Percentiles rank a stretch among this genome's conserved stretches.
Conservation (phyloP, 768 basidiomycete species). For the Boletus bicolor region DNA sequence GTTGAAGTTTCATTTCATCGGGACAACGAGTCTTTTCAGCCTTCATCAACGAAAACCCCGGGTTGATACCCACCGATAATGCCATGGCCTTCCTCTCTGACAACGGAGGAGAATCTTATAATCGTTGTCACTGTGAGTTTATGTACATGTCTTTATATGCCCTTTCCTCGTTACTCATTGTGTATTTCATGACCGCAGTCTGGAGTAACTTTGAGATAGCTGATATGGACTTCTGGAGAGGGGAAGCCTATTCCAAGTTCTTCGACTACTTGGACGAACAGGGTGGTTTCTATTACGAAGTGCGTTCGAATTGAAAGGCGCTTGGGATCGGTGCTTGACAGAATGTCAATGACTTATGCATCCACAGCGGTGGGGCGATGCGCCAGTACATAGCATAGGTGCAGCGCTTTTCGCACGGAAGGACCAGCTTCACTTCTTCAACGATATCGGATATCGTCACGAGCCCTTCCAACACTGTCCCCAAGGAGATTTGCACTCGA, state of each 20-base stretch:
- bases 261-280: slow-evolving; percentile 78
- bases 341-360: background rate
- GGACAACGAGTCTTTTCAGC: slow-evolving; percentile 38
- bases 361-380: slow-evolving; percentile 75
- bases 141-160: background rate
- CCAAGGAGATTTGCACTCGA: slow-evolving; percentile 48
- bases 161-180: background rate
- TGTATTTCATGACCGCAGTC: slow-evolving; percentile 41
- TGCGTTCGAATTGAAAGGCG: slow-evolving; percentile 26
- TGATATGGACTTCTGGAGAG: slow-evolving; percentile 85
- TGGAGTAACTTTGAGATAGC: slow-evolving; percentile 84
- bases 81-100: slow-evolving; percentile 74
- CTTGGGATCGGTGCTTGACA: background rate
- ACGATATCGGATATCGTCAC: slow-evolving; percentile 83
- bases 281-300: slow-evolving; percentile 93
- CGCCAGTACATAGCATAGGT: slow-evolving; percentile 83
- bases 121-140: slow-evolving; percentile 72
- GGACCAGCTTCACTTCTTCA: slow-evolving; percentile 79
- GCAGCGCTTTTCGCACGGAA: slow-evolving; percentile 71
- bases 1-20: background rate
- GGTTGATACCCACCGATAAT: slow-evolving; percentile 60
- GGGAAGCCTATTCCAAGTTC: slow-evolving; percentile 78
- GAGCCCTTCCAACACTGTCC: slow-evolving; percentile 79
- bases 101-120: slow-evolving; percentile 63
- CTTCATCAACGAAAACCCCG: slow-evolving; percentile 62